Percentiles rank a stretch among this genome's conserved stretches.
Conservation (phyloP, 1,284 basidiomycete genomes). For the Tranzscheliella williamsii region DNA sequence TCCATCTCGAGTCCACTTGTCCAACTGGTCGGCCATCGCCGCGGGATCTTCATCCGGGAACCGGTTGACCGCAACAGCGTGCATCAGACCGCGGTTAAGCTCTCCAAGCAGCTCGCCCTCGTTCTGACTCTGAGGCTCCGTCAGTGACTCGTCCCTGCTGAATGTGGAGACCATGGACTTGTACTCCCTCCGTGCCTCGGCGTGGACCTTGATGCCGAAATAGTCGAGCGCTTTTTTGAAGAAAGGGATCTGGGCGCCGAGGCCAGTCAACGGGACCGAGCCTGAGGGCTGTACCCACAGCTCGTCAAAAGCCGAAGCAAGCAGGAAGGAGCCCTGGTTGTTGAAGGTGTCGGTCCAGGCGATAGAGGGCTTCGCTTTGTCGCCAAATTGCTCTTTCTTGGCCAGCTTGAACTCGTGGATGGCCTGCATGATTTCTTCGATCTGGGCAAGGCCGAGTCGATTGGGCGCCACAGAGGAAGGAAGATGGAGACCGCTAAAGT, state of each 20-base stretch:
- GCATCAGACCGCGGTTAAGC: slow-evolving; percentile 45
- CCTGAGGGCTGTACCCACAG: slow-evolving; percentile 63
- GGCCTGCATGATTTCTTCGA: slow-evolving; percentile 63
- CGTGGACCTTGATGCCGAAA: slow-evolving; percentile 62
- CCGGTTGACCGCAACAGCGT: slow-evolving; percentile 47
- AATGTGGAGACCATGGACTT: slow-evolving; percentile 59
- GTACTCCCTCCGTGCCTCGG: slow-evolving; percentile 62
- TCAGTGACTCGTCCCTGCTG: slow-evolving; percentile 43
- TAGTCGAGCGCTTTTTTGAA: slow-evolving; percentile 61
- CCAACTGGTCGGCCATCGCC: slow-evolving; percentile 50
- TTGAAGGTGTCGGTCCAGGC: slow-evolving; percentile 63
- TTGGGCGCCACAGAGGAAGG: slow-evolving; percentile 55
- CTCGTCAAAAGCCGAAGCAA: slow-evolving; percentile 62
- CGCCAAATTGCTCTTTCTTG: slow-evolving; percentile 58
- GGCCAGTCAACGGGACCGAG: slow-evolving; percentile 61
- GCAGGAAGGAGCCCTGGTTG: slow-evolving; percentile 61
- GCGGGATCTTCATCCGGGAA: slow-evolving; percentile 38
- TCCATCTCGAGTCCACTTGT: slow-evolving; percentile 56
- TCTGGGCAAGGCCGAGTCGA: slow-evolving; percentile 62
- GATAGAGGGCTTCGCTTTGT: slow-evolving; percentile 51
- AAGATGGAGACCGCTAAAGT: slow-evolving; percentile 61
- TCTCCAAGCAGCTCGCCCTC: slow-evolving; percentile 55
- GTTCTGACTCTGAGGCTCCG: slow-evolving; percentile 47
- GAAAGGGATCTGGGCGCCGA: slow-evolving; percentile 51
- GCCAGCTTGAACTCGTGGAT: slow-evolving; percentile 60